A percentile compares a stretch with the other conserved stretches of the same genome.
Conservation (phyloP, 306 rosid species). For the Vicia sativa region DNA sequence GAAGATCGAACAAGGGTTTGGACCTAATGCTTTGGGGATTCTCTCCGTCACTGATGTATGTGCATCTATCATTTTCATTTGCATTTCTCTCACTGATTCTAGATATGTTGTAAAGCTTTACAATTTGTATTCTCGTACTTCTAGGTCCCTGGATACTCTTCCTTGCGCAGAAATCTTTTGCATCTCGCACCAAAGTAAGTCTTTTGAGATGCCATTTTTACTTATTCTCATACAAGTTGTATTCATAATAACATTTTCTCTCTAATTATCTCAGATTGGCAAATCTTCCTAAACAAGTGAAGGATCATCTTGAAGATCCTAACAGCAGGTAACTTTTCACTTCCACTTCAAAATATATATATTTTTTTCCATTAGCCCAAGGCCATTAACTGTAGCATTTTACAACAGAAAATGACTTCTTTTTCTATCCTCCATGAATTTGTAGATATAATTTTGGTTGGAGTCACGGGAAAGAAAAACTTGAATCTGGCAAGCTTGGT, state of each 20-base stretch:
- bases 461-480: constrained; percentile 98
- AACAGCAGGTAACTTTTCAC: constrained; percentile 64
- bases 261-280: constrained; percentile 75
- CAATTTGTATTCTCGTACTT: too few species aligned
- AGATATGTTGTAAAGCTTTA: constrained; percentile 26
- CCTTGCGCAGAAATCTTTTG: constrained; percentile 73
- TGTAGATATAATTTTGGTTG: constrained; percentile 93
- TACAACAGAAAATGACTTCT: constrained; percentile 23
- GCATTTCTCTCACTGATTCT: too few species aligned
- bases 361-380: constrained; percentile 25
- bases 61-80: not conserved
- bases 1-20: constrained; percentile 86
- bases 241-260: too few species aligned
- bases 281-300: constrained; percentile 70
- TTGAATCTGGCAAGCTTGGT: constrained; percentile 97
- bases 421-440: constrained; percentile 37
- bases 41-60: constrained; percentile 75
- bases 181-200: constrained; percentile 74
- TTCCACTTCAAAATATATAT: too few species aligned
- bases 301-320: constrained; percentile 84
- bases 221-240: constrained; percentile 15
- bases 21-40: constrained; percentile 79
- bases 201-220: constrained; percentile 9
- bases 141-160: constrained; percentile 67
- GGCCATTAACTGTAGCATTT: constrained; percentile 25